Evolutionary conservation across 495 filamentous ascomycete species (phyloP).

Genomic region (Penicillium lividum): DNA sequence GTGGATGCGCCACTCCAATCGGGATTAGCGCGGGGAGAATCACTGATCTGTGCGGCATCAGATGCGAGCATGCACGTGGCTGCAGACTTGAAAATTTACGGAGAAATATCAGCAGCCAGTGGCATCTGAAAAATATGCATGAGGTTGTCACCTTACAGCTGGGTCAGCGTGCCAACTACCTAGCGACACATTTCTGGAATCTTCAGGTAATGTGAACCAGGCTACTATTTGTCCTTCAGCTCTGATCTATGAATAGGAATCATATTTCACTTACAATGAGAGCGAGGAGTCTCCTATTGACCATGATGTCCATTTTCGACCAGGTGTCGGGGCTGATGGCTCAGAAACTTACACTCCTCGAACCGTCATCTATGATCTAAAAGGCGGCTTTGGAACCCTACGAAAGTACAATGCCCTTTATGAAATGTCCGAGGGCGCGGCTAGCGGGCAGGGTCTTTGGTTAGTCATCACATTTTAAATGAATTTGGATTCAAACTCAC

Average conservation of each 20-base stretch:
- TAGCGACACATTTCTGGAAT: conserved; percentile 99
- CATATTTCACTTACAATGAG: conserved; percentile 89
- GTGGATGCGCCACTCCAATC: conserved; percentile 6
- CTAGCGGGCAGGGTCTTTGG: conserved; percentile 58
- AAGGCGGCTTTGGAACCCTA: conserved; percentile 86
- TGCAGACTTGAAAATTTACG: conserved; percentile 7
- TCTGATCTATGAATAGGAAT: conserved; percentile 60
- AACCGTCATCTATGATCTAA: conserved; percentile 92
- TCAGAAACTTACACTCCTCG: conserved; percentile 90
- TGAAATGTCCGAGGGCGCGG: conserved; percentile 60
- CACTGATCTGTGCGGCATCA: conserved; percentile 21
- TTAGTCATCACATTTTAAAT: conserved; percentile 30
- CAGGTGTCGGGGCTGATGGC: conserved; percentile 75
- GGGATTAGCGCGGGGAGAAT: conserved; percentile 19
- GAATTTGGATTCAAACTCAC: background rate
- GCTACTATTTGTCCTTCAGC: background rate
- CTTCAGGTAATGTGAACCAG: conserved; percentile 59
- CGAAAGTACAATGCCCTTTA: conserved; percentile 88
- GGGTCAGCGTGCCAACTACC: conserved; percentile 88
- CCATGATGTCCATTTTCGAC: conserved; percentile 89
- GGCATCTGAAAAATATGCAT: conserved; percentile 62
- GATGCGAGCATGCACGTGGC: conserved; percentile 6
- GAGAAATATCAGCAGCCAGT: background rate
- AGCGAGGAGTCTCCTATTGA: conserved; percentile 71
- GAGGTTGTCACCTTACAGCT: conserved; percentile 95